Conservation (phyloP, 2,329 filamentous ascomycete genomes). For the Phyllosticta citribraziliensis region DNA sequence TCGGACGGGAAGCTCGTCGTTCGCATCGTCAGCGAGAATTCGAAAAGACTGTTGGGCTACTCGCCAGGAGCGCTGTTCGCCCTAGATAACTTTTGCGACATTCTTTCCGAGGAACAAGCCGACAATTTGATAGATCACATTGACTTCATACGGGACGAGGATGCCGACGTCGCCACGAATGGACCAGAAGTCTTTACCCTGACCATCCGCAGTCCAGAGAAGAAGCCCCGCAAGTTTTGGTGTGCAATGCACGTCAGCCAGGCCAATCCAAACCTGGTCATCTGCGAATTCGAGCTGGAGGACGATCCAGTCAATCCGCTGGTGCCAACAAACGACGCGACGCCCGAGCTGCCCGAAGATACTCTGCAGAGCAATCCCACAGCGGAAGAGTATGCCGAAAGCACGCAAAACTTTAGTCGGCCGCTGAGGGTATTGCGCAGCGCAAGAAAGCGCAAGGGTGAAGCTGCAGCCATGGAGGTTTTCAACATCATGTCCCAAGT, state of each 20-base stretch:
- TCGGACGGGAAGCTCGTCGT: slow-evolving; percentile 55
- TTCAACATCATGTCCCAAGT: slow-evolving; percentile 90
- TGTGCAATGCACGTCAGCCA: slow-evolving; percentile 74
- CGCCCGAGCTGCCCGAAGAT: slow-evolving; percentile 58
- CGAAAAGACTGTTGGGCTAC: slow-evolving; percentile 63
- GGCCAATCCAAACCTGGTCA: slow-evolving; percentile 57
- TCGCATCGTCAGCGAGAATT: slow-evolving; percentile 74
- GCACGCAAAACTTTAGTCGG: slow-evolving; percentile 64
- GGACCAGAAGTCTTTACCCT: slow-evolving; percentile 82
- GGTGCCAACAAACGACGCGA: slow-evolving; percentile 47
- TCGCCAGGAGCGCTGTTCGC: slow-evolving; percentile 66
- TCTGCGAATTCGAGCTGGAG: slow-evolving; percentile 84
- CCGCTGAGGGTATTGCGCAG: slow-evolving; percentile 68
- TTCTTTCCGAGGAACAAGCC: slow-evolving; percentile 71
- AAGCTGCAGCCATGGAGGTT: slow-evolving; percentile 77
- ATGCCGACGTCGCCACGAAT: slow-evolving; percentile 61
- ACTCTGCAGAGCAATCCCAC: slow-evolving; percentile 66
- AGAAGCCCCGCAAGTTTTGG: slow-evolving; percentile 62
- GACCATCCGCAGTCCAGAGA: slow-evolving; percentile 52
- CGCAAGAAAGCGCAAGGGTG: slow-evolving; percentile 63
- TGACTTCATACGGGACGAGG: slow-evolving; percentile 78
- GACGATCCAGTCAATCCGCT: slow-evolving; percentile 63
- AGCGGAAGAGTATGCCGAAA: slow-evolving; percentile 61
- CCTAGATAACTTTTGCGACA: slow-evolving; percentile 68
- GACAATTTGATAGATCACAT: slow-evolving; percentile 79